A percentile compares a stretch with the other conserved stretches of the same genome.
Evolutionary conservation across 805 yeast genomes (phyloP).

Genomic region (Lipomyces lipofer): DNA sequence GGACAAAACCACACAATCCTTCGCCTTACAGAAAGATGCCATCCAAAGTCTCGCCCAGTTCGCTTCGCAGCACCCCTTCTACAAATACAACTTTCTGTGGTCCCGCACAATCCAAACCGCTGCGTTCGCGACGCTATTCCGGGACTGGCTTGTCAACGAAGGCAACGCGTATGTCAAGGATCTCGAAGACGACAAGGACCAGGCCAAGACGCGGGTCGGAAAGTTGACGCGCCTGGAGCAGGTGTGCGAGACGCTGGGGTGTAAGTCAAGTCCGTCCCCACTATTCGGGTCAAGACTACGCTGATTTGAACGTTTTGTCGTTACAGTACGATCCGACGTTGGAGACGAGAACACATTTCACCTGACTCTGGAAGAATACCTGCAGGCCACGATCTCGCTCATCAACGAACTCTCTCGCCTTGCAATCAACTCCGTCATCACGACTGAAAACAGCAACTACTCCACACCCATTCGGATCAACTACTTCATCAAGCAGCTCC

Average conservation of each 20-base stretch:
- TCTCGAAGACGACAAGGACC: background rate
- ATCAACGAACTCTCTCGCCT: slow-evolving; percentile 36
- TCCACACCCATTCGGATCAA: slow-evolving; percentile 27
- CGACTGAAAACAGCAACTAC: slow-evolving; percentile 18
- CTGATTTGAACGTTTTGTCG: too few species aligned
- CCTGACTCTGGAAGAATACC: slow-evolving; percentile 36
- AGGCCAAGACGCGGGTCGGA: background rate
- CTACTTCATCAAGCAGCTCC: slow-evolving; percentile 34
- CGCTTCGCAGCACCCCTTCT: slow-evolving; percentile 17
- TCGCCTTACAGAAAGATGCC: slow-evolving; percentile 1
- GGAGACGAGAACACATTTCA: slow-evolving; percentile 16
- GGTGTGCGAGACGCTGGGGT: slow-evolving; percentile 10
- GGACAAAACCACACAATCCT: background rate
- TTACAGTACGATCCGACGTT: slow-evolving; percentile 2
- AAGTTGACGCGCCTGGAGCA: slow-evolving; percentile 1
- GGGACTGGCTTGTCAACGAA: slow-evolving; percentile 15
- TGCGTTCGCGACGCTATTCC: slow-evolving; percentile 12
- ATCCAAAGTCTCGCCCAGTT: slow-evolving; percentile 2
- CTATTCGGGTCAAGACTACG: background rate
- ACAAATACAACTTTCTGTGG: slow-evolving; percentile 24
- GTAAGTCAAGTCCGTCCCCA: too few species aligned
- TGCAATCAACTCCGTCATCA: slow-evolving; percentile 36
- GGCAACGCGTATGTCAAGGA: background rate
- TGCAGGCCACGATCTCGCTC: slow-evolving; percentile 35
- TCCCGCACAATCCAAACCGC: slow-evolving; percentile 18